These are phyloP conservation scores for Serpula lacrymans DNA, from an alignment of 768 basidiomycete genomes.

Conservation along the genomic window DNA sequence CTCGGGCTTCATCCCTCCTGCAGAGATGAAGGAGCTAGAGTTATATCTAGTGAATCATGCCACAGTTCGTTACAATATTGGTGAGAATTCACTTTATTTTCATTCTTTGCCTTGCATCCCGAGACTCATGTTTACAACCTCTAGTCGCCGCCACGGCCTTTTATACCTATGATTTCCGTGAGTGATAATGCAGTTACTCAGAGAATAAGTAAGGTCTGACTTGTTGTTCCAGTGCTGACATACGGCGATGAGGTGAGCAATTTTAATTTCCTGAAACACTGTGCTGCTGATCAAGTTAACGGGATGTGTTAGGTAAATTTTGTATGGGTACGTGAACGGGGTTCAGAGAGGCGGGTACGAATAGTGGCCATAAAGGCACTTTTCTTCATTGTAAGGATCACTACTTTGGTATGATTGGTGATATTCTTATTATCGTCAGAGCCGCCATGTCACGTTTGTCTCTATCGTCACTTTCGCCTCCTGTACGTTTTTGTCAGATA, in stretches of 20 bases:
- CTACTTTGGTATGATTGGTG: neutral
- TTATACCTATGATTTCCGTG: conserved; percentile 1
- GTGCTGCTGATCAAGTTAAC: neutral
- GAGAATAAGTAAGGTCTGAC: neutral
- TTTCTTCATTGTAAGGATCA: conserved; percentile 3
- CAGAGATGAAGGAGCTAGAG: conserved; percentile 2
- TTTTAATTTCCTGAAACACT: neutral
- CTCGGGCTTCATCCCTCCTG: too few species aligned
- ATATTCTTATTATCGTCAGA: neutral
- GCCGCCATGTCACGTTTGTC: conserved; percentile 5
- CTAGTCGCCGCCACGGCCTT: neutral
- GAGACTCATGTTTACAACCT: neutral
- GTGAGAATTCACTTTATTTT: neutral
- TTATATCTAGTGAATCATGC: neutral
- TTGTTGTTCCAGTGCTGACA: neutral
- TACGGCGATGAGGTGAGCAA: conserved; percentile 1
- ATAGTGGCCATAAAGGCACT: neutral
- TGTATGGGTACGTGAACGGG: conserved; percentile 3
- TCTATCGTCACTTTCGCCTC: neutral
- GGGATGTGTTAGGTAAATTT: neutral
- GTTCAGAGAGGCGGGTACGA: neutral
- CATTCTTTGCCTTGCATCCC: neutral
- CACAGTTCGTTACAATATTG: neutral
- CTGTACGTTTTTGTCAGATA: too few species aligned
- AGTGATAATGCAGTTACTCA: neutral